Evolutionary conservation across 1,284 basidiomycete genomes (phyloP), one percentile per base, ranked within the genome.

Genomic region (Mycena citricolor): DNA sequence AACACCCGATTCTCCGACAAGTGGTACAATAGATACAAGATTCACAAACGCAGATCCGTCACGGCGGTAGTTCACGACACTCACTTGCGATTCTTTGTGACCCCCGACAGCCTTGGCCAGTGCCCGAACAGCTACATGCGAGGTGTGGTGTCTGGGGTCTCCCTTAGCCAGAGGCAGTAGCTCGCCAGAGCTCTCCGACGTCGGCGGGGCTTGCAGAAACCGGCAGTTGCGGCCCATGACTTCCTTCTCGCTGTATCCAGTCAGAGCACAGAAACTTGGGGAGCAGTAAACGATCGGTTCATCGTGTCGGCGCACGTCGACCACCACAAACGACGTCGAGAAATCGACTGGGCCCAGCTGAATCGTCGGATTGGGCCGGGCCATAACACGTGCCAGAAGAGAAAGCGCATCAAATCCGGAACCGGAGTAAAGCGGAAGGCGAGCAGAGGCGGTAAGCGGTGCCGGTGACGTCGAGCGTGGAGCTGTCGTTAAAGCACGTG

Each of bases 341-440:
- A 94, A 71, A 63, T 98, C 94, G 26, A 98, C 90, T 0, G 94
- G 91, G 8, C 94, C 94, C 14, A 97, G 77, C 5, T 76, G 66
- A 35, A 97, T 79, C 47, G 76, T 81, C 1, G 90, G 91, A 55
- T 87, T 77, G 0, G 83, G 81, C 2, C 94, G 78, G 13, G 72
- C 77, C 2, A 78, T 83, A 12, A 97, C 85, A 10, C 90, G 77
- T 4, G 84, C 76, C 17, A 98, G 74, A 28, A 97, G 79, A 31
- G 84, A 81, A 38, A 98, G 71, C 45, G 94, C 76, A 61, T 98
- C 94, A 54, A 97, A 94, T 6, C 94, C 94, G 0, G 91, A 87
- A 0, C 83, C 70, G 1, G 91, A 94, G 68, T 97, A 97, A 11
- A 54, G 28, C 10, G 52, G 52, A 74, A 66, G n/a, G 74, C 63